Evolutionary conservation across 345 rosid genomes (phyloP), one percentile per base, ranked within the genome.

Genomic region (Heritiera littoralis): DNA sequence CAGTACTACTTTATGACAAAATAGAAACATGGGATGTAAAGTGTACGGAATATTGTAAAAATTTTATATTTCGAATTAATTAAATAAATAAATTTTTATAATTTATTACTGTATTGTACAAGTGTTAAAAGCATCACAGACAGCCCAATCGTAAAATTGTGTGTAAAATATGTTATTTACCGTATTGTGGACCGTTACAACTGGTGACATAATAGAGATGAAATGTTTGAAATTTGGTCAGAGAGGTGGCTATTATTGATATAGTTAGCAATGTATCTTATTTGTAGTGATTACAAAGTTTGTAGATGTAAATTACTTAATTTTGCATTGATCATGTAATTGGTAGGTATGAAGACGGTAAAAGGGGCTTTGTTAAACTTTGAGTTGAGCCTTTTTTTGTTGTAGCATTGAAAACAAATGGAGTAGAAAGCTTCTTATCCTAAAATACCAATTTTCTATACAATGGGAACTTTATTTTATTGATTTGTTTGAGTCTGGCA

Each of bases 171-270:
- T 23, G 28, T 23, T 23, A 23, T 23, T 23, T 23, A 23, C 28
- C 28, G 28, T 23, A 23, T 23, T 23, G 28, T 23, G 28, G 28
- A 23, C 28, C 0, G 28, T 23, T 23, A 23, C 28, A 23, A 0
- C 28, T 23, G 28, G 28, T 23, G 28, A 41, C 46, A 30, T 71
- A 60, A 32, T 60, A 67, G 30, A 48, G 38, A 30, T 40, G n/a
- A 54, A 55, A 18, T 20, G 10, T 77, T 54, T 56, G 56, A 41
- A 41, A 59, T 64, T 65, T 49, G 74, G 59, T 61, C 72, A 10
- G 38, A 60, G 7, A 56, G 48, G 5, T 48, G 54, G 14, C 55
- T 46, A 49, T 72, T 54, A 72, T 72, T 72, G 17, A 0, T 30
- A 38, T 72, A 30, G 32, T 9, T 23, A 23, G 28, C 28, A 23